phyloP scores from a whole-genome alignment of 1,139 yeast genomes.

The Spathaspora sp. region DNA sequence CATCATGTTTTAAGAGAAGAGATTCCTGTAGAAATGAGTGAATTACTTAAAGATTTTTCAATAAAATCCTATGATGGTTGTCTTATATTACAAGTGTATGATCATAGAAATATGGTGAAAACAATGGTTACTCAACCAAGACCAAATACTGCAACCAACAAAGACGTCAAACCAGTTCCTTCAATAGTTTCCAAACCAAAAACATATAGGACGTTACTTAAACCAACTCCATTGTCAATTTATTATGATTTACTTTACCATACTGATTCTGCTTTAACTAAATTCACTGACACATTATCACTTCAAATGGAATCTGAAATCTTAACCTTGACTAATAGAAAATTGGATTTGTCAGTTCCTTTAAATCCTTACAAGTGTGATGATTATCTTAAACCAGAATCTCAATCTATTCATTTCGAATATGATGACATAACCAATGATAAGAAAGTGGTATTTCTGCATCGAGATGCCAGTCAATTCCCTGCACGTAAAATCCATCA shows the following conservation, averaged over 20 bases:
- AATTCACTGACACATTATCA: slow-evolving; percentile 77
- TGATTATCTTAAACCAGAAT: slow-evolving; percentile 45
- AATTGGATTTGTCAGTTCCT: slow-evolving; percentile 71
- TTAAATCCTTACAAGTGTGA: slow-evolving; percentile 61
- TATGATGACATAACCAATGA: slow-evolving; percentile 35
- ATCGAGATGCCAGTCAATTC: slow-evolving; percentile 48
- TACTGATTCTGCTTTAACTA: slow-evolving; percentile 72
- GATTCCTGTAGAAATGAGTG: slow-evolving; percentile 88
- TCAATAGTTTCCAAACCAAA: slow-evolving; percentile 46
- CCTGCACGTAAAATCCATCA: slow-evolving; percentile 46
- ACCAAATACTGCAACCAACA: slow-evolving; percentile 9
- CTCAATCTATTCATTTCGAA: slow-evolving; percentile 46
- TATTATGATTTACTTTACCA: slow-evolving; percentile 85
- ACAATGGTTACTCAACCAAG: slow-evolving; percentile 10
- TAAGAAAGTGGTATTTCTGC: slow-evolving; percentile 36
- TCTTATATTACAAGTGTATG: slow-evolving; percentile 77
- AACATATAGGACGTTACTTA: slow-evolving; percentile 70
- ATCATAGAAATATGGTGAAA: slow-evolving; percentile 52
- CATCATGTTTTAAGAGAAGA: slow-evolving; percentile 77
- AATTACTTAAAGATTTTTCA: slow-evolving; percentile 82
- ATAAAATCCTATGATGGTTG: slow-evolving; percentile 87
- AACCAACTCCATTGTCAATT: slow-evolving; percentile 77
- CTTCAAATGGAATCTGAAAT: slow-evolving; percentile 83
- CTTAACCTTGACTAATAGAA: slow-evolving; percentile 72
- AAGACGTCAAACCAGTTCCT: slow-evolving; percentile 8